Evolutionary conservation across 495 filamentous ascomycete species (phyloP), one percentile per base, ranked within the genome.

Genomic region (Trichoderma gamsii): DNA sequence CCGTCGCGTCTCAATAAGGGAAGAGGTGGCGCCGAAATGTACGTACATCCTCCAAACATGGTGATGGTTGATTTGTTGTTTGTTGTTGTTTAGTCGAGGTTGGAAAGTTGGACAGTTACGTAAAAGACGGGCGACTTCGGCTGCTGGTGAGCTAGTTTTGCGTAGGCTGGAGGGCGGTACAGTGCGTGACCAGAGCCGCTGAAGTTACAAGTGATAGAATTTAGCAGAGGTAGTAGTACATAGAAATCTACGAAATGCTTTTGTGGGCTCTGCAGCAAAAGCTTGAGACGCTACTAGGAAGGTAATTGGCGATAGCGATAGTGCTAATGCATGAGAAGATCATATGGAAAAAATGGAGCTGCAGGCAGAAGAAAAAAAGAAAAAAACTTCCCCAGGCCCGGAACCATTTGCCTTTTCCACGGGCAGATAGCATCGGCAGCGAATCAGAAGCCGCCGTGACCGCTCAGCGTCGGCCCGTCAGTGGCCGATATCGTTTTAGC

Each of bases 1-100:
- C n/a, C n/a, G n/a, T 51, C 41, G 64, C 27, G 43, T 11, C 43
- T 46, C 3, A 9, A 9, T 9, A 5, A 38, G 35, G 35, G 35
- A 9, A 38, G 35, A 38, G 5, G 35, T 2, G 35, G 35, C 35
- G 5, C 2, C 35, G 35, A 38, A 38, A 38, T 38, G 69, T 76
- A 67, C 79, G 71, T 72, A 81, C 80, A 79, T 76, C 79, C 79
- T 64, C 79, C 79, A 64, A 82, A 82, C 80, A 82, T 82, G 41
- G 74, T 81, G 72, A 23, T 44, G 56, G 18, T 11, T 56, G 18
- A 15, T 32, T 61, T 61, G 15, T 27, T 27, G 56, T 25, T 59
- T 59, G 52, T 61, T 61, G 56, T 21, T 29, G 56, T 61, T 61
- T 61, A 61, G 56, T 61, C 23, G 15, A 61, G 27, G 27, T 61